Evolutionary conservation across 768 basidiomycete species (phyloP), one percentile per base, ranked within the genome.

Genomic region (Kwoniella heveanensis): DNA sequence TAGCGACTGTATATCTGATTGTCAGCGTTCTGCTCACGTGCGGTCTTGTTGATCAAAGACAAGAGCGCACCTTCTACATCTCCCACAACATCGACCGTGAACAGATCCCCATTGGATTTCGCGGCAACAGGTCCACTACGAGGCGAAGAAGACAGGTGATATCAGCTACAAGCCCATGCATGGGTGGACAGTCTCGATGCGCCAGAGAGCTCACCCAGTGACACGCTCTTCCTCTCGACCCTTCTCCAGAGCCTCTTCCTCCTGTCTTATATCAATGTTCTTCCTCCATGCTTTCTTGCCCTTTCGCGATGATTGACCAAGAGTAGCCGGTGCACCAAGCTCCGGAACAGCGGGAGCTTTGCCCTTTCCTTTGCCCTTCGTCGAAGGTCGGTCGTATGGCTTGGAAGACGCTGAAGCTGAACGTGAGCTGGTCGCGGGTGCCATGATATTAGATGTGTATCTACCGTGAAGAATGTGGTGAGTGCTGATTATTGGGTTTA

Each of bases 271-370:
- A 77, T 95, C 87, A 56, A 95, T 88, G 79, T 96, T 91, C 82
- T 96, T 95, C 77, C 93, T 81, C 93, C 93, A 95, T 51, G 92
- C 87, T 60, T 86, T 86, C 79, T 95, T 95, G n/a, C 92, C 91
- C 79, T 92, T 95, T 61, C 92, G 83, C 71, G 88, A 90, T 0
- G 86, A 79, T 78, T 94, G 92, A 13, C 72, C 67, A 21, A 73
- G 67, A 61, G 80, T 79, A 24, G 80, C 67, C 17, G 83, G 82
- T 17, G 81, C 81, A 17, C 82, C 82, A 19, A 71, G 44, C n/a
- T 63, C 59, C 49, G 54, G 46, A 10, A 30, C 39, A 10, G 60
- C 37, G 9, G 29, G 25, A 1, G 56, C 52, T 50, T 62, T 67
- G 32, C 32, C 62, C 47, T 54, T 70, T 17, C 52, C 64, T 49